Evolutionary conservation across 2,329 filamentous ascomycete species (phyloP), one percentile per base, ranked within the genome.

Genomic region (Magnaporthiopsis poae): DNA sequence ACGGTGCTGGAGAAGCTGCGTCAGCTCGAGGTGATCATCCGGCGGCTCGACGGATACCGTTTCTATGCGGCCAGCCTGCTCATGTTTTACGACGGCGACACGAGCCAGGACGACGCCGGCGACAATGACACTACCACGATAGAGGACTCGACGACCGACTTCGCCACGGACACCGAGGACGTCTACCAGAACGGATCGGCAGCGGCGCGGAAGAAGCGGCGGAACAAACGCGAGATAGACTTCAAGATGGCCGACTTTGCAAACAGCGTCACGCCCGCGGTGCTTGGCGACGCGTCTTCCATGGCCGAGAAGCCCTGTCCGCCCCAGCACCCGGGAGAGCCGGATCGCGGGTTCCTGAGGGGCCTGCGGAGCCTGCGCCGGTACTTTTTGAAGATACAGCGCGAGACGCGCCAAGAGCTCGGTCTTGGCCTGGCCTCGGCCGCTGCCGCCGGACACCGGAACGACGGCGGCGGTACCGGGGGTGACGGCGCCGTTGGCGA

Each of bases 211-310:
- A 79, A 69, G 74, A 80, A 69, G 71, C 80, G 77, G 73, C 83
- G 74, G 73, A 85, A 81, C 68, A 81, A 80, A 68, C 80, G 81
- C 62, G 84, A 88, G 70, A 93, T 96, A 74, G 91, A 96, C 76
- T 88, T 99, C 79, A 97, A 97, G 78, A 96, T 99, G 76, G 94
- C 96, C 67, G 95, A 99, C 77, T 99, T 99, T 79, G 95, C 95
- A 69, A 99, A 99, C 75, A 97, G 94, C 73, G 88, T 98, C 52
- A 98, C 93, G 1, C 90, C 91, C 4, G 90, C 95, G 70, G 92
- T 96, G 72, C 78, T 87, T 13, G 81, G 86, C 68, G 46, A 67
- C 65, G 31, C 64, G 21, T 62, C 61, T 18, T 33, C 27, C 15
- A 69, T 77, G 46, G 79, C 35, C 60, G 65, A 81, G 83, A 83